Conservation (phyloP, 169 alveolate species). For the Amoebophrya sp. region DNA sequence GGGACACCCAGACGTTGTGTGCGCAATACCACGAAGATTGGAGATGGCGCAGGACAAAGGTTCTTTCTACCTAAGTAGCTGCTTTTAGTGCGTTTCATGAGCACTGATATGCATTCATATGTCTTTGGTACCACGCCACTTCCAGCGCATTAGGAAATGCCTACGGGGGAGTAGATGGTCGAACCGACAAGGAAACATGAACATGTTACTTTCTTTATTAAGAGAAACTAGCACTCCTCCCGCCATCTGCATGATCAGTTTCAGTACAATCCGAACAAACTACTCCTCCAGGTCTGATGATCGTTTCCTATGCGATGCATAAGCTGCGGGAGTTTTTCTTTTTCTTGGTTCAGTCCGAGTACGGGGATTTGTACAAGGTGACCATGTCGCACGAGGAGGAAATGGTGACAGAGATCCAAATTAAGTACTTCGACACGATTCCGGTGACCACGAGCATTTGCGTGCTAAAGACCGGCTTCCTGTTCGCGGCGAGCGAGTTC, state of each 20-base stretch:
- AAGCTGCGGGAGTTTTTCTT: slow-evolving; percentile 81
- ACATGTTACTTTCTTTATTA: no score
- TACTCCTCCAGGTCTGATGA: no score
- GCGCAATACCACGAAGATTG: slow-evolving; percentile 86
- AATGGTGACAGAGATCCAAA: slow-evolving; percentile 57
- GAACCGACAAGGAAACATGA: no score
- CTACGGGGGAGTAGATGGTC: no score
- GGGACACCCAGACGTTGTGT: slow-evolving; percentile 68
- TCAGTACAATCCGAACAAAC: no score
- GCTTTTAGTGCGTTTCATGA: no score
- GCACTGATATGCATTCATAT: no score
- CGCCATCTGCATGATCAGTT: no score
- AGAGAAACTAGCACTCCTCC: no score
- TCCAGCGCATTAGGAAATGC: no score
- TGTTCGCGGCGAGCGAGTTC: slow-evolving; percentile 92
- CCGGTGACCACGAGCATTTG: slow-evolving; percentile 74
- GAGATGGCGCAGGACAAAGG: slow-evolving; percentile 61
- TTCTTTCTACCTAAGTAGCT: no score
- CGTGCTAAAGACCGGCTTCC: slow-evolving; percentile 82
- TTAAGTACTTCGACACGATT: slow-evolving; percentile 92
- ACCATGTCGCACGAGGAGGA: slow-evolving; percentile 70
- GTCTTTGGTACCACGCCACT: no score
- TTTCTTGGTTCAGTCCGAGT: slow-evolving; percentile 81
- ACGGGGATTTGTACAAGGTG: slow-evolving; percentile 85
- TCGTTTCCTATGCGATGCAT: slow-evolving; percentile 74